Base-by-base conservation (phyloP, 306 rosid species). In the Sesbania bispinosa region DNA sequence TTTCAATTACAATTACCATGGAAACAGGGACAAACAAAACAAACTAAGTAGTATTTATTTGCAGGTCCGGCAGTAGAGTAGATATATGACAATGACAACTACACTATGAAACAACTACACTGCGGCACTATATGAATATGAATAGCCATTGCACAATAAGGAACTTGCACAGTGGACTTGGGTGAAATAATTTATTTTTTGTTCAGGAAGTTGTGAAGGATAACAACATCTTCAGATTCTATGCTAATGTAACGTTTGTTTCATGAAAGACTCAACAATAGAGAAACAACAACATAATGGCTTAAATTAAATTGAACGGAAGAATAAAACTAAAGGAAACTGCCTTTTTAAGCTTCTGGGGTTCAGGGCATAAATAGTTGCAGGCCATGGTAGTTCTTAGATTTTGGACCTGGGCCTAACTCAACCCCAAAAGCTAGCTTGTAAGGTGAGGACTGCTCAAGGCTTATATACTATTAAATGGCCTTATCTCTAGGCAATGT, bases 181-280 rank as follows among this genome's bases (percentile, higher is more conserved):
- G 11, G 20, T n/a, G 1, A 14, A 29, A 29, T 30, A 36, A 21
- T 5, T 36, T 27, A n/a, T 13, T 14, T 41, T n/a, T 14, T 9
- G 7, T 32, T 32, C 36, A 32, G 36, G 36, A 41, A 41, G 5
- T 4, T 41, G 36, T 21, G 10, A 1, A 39, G 18, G 36, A 20
- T 10, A 15, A 23, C 24, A 24, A 19, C 29, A n/a, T 21, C 18
- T 26, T 5, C 5, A 27, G 11, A 55, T n/a, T 24, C 69, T 18
- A 24, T n/a, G 32, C n/a, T 23, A 65, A 27, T 65, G 26, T 46
- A 18, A 4, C 45, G 57, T 45, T 43, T 27, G 42, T 45, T 45
- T 65, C 42, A 46, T n/a, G 18, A 67, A 67, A 67, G 47, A 48
- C n/a, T n/a, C n/a, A n/a, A n/a, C n/a, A n/a, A n/a, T 36, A 10